These are phyloP conservation scores for Metschnikowia picachoensis DNA, from an alignment of 805 yeast genomes.

Conservation along the genomic window DNA sequence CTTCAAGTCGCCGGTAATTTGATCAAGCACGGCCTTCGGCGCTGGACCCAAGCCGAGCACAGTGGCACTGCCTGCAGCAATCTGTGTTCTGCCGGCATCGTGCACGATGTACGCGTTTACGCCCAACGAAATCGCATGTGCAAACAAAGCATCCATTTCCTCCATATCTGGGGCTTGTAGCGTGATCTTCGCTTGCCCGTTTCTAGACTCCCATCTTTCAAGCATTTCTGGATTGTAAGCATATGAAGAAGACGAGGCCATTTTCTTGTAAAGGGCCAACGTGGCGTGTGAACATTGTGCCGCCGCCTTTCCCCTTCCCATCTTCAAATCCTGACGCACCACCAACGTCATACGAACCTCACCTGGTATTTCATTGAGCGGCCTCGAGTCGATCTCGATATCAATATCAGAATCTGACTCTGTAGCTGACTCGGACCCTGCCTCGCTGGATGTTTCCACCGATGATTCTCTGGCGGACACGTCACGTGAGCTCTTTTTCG, in stretches of 20 bases:
- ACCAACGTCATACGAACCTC: constrained; percentile 84
- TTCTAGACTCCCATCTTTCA: constrained; percentile 65
- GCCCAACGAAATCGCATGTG: constrained; percentile 75
- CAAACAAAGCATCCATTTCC: constrained; percentile 70
- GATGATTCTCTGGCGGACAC: constrained; percentile 1
- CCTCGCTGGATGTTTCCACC: constrained; percentile 9
- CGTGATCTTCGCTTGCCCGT: constrained; percentile 94
- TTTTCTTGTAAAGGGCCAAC: constrained; percentile 74
- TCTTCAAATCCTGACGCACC: constrained; percentile 81
- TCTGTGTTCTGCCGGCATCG: constrained; percentile 96
- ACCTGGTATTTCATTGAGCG: constrained; percentile 66
- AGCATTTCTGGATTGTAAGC: constrained; percentile 62
- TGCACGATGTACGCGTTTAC: constrained; percentile 78
- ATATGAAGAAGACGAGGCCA: constrained; percentile 48
- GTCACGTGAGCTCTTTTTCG: constrained; percentile 5
- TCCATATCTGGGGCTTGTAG: constrained; percentile 68
- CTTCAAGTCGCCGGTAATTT: constrained; percentile 75
- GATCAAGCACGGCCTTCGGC: constrained; percentile 74
- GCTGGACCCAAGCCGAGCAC: constrained; percentile 98
- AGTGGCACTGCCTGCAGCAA: constrained; percentile 94
- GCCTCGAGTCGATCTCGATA: constrained; percentile 54
- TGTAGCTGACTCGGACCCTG: constrained; percentile 10
- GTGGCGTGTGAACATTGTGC: constrained; percentile 99
- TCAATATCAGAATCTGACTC: constrained; percentile 46
- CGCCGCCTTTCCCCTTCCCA: constrained; percentile 94